Base-by-base conservation (phyloP, 768 basidiomycete genomes). In the Lentinula detonsa region DNA sequence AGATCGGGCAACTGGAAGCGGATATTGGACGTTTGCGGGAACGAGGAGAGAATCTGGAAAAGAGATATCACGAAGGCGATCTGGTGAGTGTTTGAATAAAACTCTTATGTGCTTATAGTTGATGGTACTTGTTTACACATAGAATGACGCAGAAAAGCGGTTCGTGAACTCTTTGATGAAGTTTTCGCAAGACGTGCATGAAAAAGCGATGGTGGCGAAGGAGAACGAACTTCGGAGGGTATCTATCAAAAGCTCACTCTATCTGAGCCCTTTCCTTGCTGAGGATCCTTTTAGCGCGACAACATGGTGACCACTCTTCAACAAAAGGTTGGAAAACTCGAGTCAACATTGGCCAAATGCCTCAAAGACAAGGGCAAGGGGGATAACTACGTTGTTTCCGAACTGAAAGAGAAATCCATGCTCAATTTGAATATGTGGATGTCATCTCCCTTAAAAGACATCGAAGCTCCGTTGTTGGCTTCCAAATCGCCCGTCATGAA, bases 141-240 rank as follows among this genome's bases (percentile, higher is more conserved):
- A 64, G 51, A 62, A 37, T 10, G 57, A 62, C 2, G 18, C 51
- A 23, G 85, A 86, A 67, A 82, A 77, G 66, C 75, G 70, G 4
- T 76, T 87, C 51, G 78, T 82, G 7, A 70, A 76, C 56, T 70
- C 73, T 52, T 64, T 87, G 34, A 74, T 82, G 63, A 71, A 71
- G 43, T 69, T 78, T 51, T 75, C 81, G 15, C 75, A 79, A 55
- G 74, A 75, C 10, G 69, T 80, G 21, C 78, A 85, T 64, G 85
- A 84, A 62, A 77, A 84, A 56, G 79, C 81, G 16, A 71, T 80
- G 40, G 76, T 85, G 34, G 75, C 73, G 28, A 85, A 85, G 67
- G 75, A 74, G 56, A 84, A 86, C 64, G 84, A 86, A 59, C 75
- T 87, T 33, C 79, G 59, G 5, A 43, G 59, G 59, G 59, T 60